These are phyloP conservation scores for Medicago lupulina DNA, from an alignment of 306 rosid species.

Conservation along the genomic window DNA sequence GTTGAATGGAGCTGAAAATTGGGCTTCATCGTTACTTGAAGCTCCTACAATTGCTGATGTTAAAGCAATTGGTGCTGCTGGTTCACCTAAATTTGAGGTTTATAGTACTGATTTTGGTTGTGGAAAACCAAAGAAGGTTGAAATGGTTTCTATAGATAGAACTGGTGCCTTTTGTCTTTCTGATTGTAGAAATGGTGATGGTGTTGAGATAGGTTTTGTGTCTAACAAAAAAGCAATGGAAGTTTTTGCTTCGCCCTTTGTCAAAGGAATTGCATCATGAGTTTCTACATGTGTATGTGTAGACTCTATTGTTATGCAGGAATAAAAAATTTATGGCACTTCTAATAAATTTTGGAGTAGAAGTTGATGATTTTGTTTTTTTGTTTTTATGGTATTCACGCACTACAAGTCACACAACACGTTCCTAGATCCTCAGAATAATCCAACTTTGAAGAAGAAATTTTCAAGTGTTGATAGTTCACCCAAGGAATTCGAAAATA, in stretches of 20 bases:
- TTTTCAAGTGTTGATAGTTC: too few species aligned
- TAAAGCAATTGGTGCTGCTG: constrained; percentile 40
- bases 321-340: too few species aligned
- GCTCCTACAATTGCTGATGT: not conserved
- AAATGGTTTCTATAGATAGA: constrained; percentile 47
- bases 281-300: too few species aligned
- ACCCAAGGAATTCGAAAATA: too few species aligned
- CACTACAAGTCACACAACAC: too few species aligned
- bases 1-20: constrained; percentile 46
- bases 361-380: too few species aligned
- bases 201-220: constrained; percentile 53
- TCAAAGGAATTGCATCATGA: constrained; percentile 22
- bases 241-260: constrained; percentile 46
- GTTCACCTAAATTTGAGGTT: constrained; percentile 58
- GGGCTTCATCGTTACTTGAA: constrained; percentile 19
- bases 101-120: constrained; percentile 62
- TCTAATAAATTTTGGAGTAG: too few species aligned
- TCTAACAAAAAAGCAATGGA: constrained; percentile 33
- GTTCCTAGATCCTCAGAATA: too few species aligned
- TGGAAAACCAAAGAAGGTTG: constrained; percentile 69
- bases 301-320: too few species aligned
- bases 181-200: constrained; percentile 47
- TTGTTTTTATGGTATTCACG: too few species aligned
- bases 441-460: too few species aligned
- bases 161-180: constrained; percentile 47